These are phyloP conservation scores for Aspergillus piperis DNA, from an alignment of 2,329 filamentous ascomycete genomes.

Conservation along the genomic window DNA sequence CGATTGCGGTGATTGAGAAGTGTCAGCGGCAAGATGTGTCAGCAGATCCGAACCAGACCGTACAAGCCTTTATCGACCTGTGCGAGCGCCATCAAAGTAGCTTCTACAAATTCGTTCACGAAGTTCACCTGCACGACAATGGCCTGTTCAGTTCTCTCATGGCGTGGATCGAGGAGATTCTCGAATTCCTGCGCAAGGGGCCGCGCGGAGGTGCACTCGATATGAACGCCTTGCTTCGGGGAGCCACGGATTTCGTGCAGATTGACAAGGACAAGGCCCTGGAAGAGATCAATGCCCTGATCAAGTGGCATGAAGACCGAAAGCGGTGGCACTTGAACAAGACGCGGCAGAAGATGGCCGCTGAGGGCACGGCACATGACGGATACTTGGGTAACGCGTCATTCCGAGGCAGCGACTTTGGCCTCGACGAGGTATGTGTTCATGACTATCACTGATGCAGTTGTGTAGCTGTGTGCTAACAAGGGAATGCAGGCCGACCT, in stretches of 20 bases:
- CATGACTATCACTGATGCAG: background rate
- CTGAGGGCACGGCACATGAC: slow-evolving; percentile 62
- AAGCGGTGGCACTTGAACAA: slow-evolving; percentile 99
- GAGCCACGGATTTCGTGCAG: slow-evolving; percentile 66
- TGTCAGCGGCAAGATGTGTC: slow-evolving; percentile 77
- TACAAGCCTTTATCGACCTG: slow-evolving; percentile 96
- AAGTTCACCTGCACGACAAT: slow-evolving; percentile 95
- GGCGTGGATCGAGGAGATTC: slow-evolving; percentile 94
- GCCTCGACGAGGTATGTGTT: slow-evolving; percentile 69
- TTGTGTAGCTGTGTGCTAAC: background rate
- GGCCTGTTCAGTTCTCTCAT: slow-evolving; percentile 95
- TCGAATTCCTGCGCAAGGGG: slow-evolving; percentile 87
- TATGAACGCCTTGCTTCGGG: slow-evolving; percentile 90
- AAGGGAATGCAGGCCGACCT: slow-evolving; percentile 63
- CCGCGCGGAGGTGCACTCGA: slow-evolving; percentile 83
- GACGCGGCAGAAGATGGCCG: slow-evolving; percentile 98
- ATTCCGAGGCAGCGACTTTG: slow-evolving; percentile 85
- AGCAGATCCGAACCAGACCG: slow-evolving; percentile 95
- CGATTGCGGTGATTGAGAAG: slow-evolving; percentile 75
- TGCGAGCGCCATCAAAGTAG: slow-evolving; percentile 94
- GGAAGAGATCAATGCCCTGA: slow-evolving; percentile 78
- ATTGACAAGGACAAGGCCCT: slow-evolving; percentile 74
- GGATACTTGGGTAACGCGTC: slow-evolving; percentile 55
- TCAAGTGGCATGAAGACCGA: slow-evolving; percentile 89
- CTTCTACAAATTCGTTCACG: slow-evolving; percentile 98